Evolutionary conservation across 2,329 filamentous ascomycete species (phyloP).

Genomic region (Neonectria magnoliae): DNA sequence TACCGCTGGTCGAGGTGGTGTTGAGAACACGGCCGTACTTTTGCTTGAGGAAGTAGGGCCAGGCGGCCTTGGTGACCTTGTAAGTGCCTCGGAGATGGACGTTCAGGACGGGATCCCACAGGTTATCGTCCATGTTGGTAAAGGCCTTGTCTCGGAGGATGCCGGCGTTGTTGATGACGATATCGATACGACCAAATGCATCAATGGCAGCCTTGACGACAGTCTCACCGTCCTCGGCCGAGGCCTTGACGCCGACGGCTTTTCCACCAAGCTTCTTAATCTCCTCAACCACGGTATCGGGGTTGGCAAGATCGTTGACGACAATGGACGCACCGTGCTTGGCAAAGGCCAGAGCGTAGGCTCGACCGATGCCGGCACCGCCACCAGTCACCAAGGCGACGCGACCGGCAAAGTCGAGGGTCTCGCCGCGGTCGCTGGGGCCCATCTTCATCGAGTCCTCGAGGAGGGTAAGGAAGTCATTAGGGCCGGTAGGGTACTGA

Average conservation of each 20-base stretch:
- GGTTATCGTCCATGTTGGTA: slow-evolving; percentile 93
- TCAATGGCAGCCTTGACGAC: slow-evolving; percentile 96
- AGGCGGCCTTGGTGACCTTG: slow-evolving; percentile 96
- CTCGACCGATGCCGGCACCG: slow-evolving; percentile 89
- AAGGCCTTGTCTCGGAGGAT: slow-evolving; percentile 99
- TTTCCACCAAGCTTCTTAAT: slow-evolving; percentile 90
- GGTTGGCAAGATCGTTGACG: slow-evolving; percentile 95
- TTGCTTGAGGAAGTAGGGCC: slow-evolving; percentile 97
- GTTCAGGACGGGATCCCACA: slow-evolving; percentile 92
- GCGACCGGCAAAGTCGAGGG: slow-evolving; percentile 83
- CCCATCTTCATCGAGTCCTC: slow-evolving; percentile 84
- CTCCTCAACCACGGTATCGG: slow-evolving; percentile 89
- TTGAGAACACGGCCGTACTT: slow-evolving; percentile 98
- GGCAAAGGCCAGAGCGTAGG: slow-evolving; percentile 88
- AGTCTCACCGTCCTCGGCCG: slow-evolving; percentile 88
- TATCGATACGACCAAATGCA: slow-evolving; percentile 91
- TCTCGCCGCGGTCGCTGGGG: slow-evolving; percentile 75
- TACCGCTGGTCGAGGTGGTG: slow-evolving; percentile 95
- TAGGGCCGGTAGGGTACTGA: slow-evolving; percentile 83
- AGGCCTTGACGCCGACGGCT: slow-evolving; percentile 92
- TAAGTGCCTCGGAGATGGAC: slow-evolving; percentile 96
- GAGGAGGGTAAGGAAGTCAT: slow-evolving; percentile 87
- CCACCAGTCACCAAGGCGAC: slow-evolving; percentile 90
- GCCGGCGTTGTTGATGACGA: slow-evolving; percentile 97
- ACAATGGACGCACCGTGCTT: slow-evolving; percentile 87